phyloP scores from a whole-genome alignment of 2,329 filamentous ascomycete species.

The Ophiosphaerella korrae region DNA sequence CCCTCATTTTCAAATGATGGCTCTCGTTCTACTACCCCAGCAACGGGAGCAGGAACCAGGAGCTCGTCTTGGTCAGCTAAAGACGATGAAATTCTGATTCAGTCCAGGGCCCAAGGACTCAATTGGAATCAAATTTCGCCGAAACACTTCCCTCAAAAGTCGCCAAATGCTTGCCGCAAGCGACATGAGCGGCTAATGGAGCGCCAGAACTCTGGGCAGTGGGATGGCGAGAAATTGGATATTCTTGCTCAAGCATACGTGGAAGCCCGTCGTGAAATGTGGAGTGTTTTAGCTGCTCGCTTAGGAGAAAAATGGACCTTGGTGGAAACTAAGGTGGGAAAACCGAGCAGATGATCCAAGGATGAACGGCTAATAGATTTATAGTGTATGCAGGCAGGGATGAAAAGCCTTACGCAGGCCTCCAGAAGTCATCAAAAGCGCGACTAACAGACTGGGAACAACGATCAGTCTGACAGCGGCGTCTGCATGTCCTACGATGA shows the following conservation, averaged over 20 bases:
- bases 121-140: constrained; percentile 81
- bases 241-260: constrained; percentile 76
- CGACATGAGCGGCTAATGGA: constrained; percentile 82
- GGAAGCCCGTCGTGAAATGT: constrained; percentile 76
- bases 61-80: constrained; percentile 65
- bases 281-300: constrained; percentile 69
- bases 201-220: constrained; percentile 70
- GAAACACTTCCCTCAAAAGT: constrained; percentile 74
- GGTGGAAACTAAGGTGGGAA: constrained; percentile 73
- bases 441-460: too few relatives aligned
- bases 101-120: constrained; percentile 71
- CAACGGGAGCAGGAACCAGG: constrained; percentile 24
- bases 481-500: too few relatives aligned
- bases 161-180: constrained; percentile 80
- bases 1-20: neutral
- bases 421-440: too few relatives aligned
- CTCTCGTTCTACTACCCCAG: neutral
- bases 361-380: neutral
- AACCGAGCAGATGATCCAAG: neutral
- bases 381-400: neutral
- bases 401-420: too few relatives aligned
- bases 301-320: constrained; percentile 61
- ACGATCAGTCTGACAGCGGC: too few relatives aligned
- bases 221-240: constrained; percentile 76
- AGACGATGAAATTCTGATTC: constrained; percentile 73